Evolutionary conservation across 1,284 basidiomycete genomes (phyloP).

Genomic region (Rhodotorula sp.): DNA sequence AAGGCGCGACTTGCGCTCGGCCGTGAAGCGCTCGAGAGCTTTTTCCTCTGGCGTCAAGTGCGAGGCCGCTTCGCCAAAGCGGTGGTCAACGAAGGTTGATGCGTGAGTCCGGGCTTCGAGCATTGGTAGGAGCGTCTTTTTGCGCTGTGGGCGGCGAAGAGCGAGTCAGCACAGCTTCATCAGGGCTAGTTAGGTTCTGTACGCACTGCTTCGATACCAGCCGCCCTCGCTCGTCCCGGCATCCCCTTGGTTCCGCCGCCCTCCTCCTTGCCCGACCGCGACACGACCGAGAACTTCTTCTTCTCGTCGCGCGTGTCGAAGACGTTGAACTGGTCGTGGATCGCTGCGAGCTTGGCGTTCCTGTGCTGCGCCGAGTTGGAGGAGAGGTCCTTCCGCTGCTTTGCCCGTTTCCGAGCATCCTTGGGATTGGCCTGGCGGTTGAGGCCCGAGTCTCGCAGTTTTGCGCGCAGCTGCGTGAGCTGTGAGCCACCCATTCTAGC

Average conservation of each 20-base stretch:
- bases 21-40: constrained; percentile 94
- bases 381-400: constrained; percentile 46
- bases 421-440: constrained; percentile 58
- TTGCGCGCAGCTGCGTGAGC: constrained; percentile 80
- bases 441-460: constrained; percentile 73
- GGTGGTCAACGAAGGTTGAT: constrained; percentile 86
- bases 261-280: constrained; percentile 72
- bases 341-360: constrained; percentile 67
- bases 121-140: constrained; percentile 81
- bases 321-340: constrained; percentile 81
- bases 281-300: constrained; percentile 45
- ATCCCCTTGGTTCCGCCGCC: constrained; percentile 75
- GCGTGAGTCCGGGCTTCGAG: constrained; percentile 68
- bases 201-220: constrained; percentile 81
- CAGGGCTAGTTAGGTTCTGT: neutral
- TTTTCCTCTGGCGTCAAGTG: constrained; percentile 89
- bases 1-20: constrained; percentile 68
- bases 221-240: constrained; percentile 82
- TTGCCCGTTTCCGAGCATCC: constrained; percentile 64
- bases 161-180: neutral
- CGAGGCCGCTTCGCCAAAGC: constrained; percentile 94
- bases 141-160: constrained; percentile 22
- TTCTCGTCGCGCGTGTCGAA: constrained; percentile 90
- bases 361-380: constrained; percentile 45
- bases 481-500: constrained; percentile 61